A percentile compares a stretch with the other conserved stretches of the same genome.
These are phyloP conservation scores for Aspergillus pseudoviridinutans DNA, from an alignment of 2,329 filamentous ascomycete genomes.

Conservation along the genomic window DNA sequence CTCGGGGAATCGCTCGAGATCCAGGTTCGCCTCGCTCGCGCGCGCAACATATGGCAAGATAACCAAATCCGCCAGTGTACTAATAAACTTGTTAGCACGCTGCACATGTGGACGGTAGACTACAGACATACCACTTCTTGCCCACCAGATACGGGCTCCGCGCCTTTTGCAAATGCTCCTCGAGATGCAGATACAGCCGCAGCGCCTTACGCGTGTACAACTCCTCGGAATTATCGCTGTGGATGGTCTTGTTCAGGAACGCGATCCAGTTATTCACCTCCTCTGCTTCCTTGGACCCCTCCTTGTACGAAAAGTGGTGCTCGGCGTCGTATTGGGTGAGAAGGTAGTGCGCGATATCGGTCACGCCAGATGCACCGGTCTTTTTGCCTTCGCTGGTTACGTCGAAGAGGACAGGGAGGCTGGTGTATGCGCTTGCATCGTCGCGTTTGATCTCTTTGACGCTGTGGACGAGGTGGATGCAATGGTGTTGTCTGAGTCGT, in stretches of 20 bases:
- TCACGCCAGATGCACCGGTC: background rate
- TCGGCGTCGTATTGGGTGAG: slow-evolving; percentile 2
- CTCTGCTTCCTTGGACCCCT: background rate
- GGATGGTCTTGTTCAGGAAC: background rate
- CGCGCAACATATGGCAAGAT: slow-evolving; percentile 8
- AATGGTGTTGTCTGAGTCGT: background rate
- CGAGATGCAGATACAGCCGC: slow-evolving; percentile 8
- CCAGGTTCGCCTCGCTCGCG: slow-evolving; percentile 2
- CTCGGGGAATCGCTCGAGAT: slow-evolving; percentile 11
- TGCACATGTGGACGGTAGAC: too few species aligned
- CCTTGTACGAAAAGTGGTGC: slow-evolving; percentile 1
- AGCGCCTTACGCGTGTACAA: slow-evolving; percentile 3
- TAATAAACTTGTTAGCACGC: background rate
- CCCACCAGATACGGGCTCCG: slow-evolving; percentile 6
- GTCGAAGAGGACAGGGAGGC: slow-evolving; percentile 3
- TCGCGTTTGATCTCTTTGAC: background rate
- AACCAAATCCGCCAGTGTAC: slow-evolving; percentile 10
- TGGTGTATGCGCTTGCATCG: background rate
- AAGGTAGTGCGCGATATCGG: slow-evolving; percentile 1
- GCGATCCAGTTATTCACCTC: slow-evolving; percentile 3
- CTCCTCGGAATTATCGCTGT: background rate
- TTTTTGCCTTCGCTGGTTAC: slow-evolving; percentile 1
- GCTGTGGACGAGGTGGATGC: background rate
- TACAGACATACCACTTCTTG: slow-evolving; percentile 7
- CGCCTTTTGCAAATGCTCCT: slow-evolving; percentile 6